Conservation (phyloP, 352 stramenopile species). For the Globisporangium uncinulatum region DNA sequence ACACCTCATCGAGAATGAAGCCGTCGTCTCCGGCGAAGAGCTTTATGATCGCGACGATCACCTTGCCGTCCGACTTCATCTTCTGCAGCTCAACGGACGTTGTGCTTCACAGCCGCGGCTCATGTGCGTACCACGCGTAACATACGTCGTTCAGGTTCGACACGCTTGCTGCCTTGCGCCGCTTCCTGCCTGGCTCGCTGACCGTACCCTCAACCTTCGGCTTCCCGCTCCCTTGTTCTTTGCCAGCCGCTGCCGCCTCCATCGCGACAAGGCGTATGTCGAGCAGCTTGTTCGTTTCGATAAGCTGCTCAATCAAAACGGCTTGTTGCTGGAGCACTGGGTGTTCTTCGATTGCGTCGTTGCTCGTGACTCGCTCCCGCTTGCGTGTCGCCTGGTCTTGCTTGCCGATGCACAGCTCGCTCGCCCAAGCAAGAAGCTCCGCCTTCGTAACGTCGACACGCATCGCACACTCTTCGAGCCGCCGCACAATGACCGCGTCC, state of each 20-base stretch:
- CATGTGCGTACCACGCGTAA: background rate
- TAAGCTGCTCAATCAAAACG: no score
- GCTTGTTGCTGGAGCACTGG: no score
- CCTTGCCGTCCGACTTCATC: slow-evolving; percentile 1
- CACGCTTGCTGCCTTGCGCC: background rate
- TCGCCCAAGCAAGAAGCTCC: no score
- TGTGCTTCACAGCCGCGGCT: background rate
- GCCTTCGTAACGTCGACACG: no score
- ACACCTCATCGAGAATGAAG: background rate
- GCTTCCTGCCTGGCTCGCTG: background rate
- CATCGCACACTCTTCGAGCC: background rate
- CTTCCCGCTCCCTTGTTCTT: background rate
- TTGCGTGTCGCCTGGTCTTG: no score
- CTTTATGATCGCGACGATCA: background rate
- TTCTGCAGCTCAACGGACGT: background rate
- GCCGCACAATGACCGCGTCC: background rate
- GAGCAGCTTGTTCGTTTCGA: background rate
- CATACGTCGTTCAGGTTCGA: background rate
- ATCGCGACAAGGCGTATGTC: background rate
- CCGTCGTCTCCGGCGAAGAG: background rate
- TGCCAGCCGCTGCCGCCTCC: background rate
- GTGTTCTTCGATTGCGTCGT: no score
- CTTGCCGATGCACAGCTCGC: no score
- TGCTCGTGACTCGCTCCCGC: no score
- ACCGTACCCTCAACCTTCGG: background rate